Evolutionary conservation across 192 early-diverging fungal species (phyloP).

Genomic region (Spinellus fusiger): DNA sequence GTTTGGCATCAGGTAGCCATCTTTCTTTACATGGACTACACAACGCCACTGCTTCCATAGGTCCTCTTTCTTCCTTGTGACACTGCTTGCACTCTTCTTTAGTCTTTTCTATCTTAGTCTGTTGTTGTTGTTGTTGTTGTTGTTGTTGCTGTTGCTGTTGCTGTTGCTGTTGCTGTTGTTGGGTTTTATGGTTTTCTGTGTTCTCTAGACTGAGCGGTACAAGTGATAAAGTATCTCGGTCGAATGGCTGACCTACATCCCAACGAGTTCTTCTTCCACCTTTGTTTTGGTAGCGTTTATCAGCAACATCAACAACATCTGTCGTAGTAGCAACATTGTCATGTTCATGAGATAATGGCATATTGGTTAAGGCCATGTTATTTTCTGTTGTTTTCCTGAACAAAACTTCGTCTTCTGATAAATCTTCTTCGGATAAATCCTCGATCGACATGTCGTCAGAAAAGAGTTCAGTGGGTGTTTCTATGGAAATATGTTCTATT

Average conservation of each 20-base stretch:
- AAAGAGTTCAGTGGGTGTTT: too few species aligned
- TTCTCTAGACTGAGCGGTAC: constrained; percentile 23
- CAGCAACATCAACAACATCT: too few species aligned
- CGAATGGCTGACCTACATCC: constrained; percentile 6
- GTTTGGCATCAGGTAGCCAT: not conserved
- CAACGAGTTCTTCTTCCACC: constrained; percentile 15
- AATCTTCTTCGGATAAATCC: not conserved
- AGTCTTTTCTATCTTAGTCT: not conserved
- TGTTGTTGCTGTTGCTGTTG: not conserved
- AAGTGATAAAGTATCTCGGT: not conserved
- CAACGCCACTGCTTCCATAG: not conserved
- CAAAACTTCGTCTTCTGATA: not conserved
- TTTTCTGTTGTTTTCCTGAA: not conserved
- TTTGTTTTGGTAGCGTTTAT: not conserved
- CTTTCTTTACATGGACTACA: not conserved
- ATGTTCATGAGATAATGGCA: too few species aligned
- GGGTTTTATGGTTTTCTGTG: not conserved
- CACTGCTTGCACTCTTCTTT: not conserved
- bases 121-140: not conserved
- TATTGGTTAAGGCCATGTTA: too few species aligned
- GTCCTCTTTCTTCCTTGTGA: not conserved
- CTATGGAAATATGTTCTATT: too few species aligned
- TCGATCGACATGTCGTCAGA: not conserved
- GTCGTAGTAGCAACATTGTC: not conserved
- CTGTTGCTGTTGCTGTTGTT: not conserved